Percentiles rank a stretch among this genome's conserved stretches.
Evolutionary conservation across 768 basidiomycete genomes (phyloP).

Genomic region (Mycena latifolia): DNA sequence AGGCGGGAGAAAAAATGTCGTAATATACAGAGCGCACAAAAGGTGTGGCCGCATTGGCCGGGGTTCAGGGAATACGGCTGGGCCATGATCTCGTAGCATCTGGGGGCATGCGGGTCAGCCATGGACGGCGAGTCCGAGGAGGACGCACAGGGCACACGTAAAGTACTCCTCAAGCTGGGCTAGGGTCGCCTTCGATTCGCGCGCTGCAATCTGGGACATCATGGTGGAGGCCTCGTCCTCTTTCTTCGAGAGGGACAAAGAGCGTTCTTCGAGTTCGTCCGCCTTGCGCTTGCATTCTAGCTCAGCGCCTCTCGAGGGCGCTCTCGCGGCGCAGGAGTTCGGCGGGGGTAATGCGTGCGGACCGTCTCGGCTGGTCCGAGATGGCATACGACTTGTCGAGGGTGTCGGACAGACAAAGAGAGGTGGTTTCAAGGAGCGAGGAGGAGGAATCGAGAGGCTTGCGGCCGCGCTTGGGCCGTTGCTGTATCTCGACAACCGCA

Average conservation of each 20-base stretch:
- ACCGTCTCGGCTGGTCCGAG: slow-evolving; percentile 49
- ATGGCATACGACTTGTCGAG: slow-evolving; percentile 10
- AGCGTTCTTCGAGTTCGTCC: slow-evolving; percentile 56
- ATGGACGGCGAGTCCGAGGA: slow-evolving; percentile 1
- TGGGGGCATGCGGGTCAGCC: slow-evolving; percentile 40
- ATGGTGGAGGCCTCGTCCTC: slow-evolving; percentile 57
- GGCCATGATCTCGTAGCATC: slow-evolving; percentile 77
- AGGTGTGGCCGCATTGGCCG: slow-evolving; percentile 74
- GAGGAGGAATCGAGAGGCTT: slow-evolving; percentile 24
- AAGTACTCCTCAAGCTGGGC: slow-evolving; percentile 72
- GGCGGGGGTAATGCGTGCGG: slow-evolving; percentile 52
- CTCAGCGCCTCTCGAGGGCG: slow-evolving; percentile 51
- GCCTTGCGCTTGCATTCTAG: slow-evolving; percentile 52
- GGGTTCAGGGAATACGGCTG: slow-evolving; percentile 69
- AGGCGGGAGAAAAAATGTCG: slow-evolving; percentile 79
- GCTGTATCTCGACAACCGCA: slow-evolving; percentile 37
- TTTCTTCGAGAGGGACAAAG: slow-evolving; percentile 50
- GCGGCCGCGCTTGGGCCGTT: slow-evolving; percentile 25
- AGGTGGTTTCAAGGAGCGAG: slow-evolving; percentile 16
- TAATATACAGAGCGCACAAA: slow-evolving; percentile 74
- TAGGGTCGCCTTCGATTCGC: slow-evolving; percentile 57
- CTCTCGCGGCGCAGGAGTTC: slow-evolving; percentile 55
- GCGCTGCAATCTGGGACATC: slow-evolving; percentile 56
- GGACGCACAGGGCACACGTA: slow-evolving; percentile 71
- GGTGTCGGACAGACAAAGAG: slow-evolving; percentile 24